Conservation (phyloP, 306 rosid genomes). For the Aeschynomene evenia region DNA sequence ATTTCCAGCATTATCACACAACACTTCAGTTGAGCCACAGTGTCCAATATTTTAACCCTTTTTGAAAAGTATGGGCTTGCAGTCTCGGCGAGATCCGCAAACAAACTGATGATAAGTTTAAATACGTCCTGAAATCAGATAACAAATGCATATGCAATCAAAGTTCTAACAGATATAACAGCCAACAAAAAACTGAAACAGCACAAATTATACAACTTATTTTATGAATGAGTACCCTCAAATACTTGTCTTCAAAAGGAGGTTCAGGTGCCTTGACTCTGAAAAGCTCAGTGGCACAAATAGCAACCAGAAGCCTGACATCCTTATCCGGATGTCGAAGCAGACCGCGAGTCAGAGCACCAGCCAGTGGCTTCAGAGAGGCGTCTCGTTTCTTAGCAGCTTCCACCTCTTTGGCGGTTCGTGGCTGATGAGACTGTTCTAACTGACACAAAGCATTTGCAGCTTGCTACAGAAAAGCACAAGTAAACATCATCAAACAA, state of each 20-base stretch:
- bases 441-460: slow-evolving; percentile 57
- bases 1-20: slow-evolving; percentile 85
- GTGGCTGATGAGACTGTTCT: slow-evolving; percentile 54
- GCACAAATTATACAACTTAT: neutral
- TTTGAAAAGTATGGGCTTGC: slow-evolving; percentile 60
- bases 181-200: neutral
- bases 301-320: slow-evolving; percentile 73
- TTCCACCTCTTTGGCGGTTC: slow-evolving; percentile 32
- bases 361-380: slow-evolving; percentile 52
- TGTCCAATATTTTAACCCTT: slow-evolving; percentile 83
- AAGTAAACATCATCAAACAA: neutral
- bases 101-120: slow-evolving; percentile 60
- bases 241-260: slow-evolving; percentile 66
- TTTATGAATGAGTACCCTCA: slow-evolving; percentile 50
- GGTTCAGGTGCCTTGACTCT: slow-evolving; percentile 83
- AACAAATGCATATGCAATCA: slow-evolving; percentile 11
- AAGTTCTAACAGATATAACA: slow-evolving; percentile 3
- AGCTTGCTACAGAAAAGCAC: slow-evolving; percentile 59
- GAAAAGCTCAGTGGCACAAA: slow-evolving; percentile 69
- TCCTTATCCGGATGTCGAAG: slow-evolving; percentile 74
- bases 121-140: slow-evolving; percentile 62
- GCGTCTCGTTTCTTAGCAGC: slow-evolving; percentile 42
- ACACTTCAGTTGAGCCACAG: slow-evolving; percentile 69
- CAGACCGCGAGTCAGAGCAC: slow-evolving; percentile 48
- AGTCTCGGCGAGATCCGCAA: slow-evolving; percentile 73